phyloP scores from a whole-genome alignment of 1,139 yeast genomes.

The Suhomyces guaymorum region DNA sequence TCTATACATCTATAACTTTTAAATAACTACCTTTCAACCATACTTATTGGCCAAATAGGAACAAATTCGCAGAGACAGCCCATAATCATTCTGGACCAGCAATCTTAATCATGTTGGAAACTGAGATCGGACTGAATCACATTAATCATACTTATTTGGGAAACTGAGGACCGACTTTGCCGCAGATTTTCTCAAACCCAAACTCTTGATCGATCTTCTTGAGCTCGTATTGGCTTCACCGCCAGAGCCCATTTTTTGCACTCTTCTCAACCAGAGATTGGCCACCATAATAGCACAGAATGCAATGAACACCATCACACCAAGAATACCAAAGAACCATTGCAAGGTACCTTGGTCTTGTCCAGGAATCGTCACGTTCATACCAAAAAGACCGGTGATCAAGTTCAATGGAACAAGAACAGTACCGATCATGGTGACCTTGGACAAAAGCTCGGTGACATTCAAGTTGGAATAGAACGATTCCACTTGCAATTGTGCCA shows the following conservation, averaged over 20 bases:
- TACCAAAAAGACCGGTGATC: constrained; percentile 91
- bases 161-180: constrained; percentile 45
- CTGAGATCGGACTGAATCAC: too few species aligned
- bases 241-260: constrained; percentile 12
- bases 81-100: too few species aligned
- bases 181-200: constrained; percentile 40
- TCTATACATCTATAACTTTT: neutral
- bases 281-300: constrained; percentile 35
- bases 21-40: too few species aligned
- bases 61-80: too few species aligned
- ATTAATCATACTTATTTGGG: constrained; percentile 41
- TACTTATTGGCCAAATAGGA: too few species aligned
- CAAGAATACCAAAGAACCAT: constrained; percentile 44
- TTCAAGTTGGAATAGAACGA: constrained; percentile 81
- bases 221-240: constrained; percentile 16
- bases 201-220: constrained; percentile 45
- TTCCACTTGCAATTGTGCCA: constrained; percentile 93
- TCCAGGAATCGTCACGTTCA: constrained; percentile 93
- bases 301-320: constrained; percentile 38
- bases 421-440: constrained; percentile 89
- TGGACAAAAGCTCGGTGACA: constrained; percentile 83
- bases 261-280: constrained; percentile 36
- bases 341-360: constrained; percentile 39
- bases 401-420: constrained; percentile 86
- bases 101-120: too few species aligned